Evolutionary conservation across 768 basidiomycete genomes (phyloP), one percentile per base, ranked within the genome.

Genomic region (Auricularia cornea): DNA sequence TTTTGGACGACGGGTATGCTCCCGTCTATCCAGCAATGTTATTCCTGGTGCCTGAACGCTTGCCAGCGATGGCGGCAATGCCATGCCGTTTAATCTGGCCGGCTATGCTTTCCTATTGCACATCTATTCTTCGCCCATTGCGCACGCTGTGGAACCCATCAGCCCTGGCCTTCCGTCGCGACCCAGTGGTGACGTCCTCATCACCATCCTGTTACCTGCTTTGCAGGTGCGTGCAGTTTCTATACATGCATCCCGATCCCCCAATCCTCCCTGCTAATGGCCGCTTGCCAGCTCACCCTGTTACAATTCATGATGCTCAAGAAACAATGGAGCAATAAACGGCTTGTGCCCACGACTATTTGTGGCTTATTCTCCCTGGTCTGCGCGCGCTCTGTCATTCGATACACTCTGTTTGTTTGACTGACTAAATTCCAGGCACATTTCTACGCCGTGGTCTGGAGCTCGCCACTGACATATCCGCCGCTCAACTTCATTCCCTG

Each of bases 91-190:
- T 2, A 48, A 11, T 32, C 66, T 90, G 89, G 83, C 90, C 65
- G 88, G 86, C 26, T 92, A 90, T 67, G 84, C 88, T 1, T 90
- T 90, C 72, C 78, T 90, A 33, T 73, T 92, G 23, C 86, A 91
- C 66, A 80, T 89, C 8, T 90, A 90, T 74, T 83, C 87, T 0
- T 84, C 85, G 2, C 86, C 87, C 0, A 68, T 84, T 44, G 81
- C 86, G 4, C 86, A 88, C 70, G 65, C 65, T 28, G 65, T 67
- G 30, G 60, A 62, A 56, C 23, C 73, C 68, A 81, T 78, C 62
- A 69, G 76, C 3, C 71, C 74, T 2, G 79, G 76, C 2, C 69
- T 77, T 3, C 84, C 84, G 0, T 81, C 87, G 10, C 78, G 89
- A 52, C 90, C 89, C 3, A 88, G 90, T 68, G 81, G 83, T 59